Base-by-base conservation (phyloP, 768 basidiomycete genomes). In the Russula sp. region DNA sequence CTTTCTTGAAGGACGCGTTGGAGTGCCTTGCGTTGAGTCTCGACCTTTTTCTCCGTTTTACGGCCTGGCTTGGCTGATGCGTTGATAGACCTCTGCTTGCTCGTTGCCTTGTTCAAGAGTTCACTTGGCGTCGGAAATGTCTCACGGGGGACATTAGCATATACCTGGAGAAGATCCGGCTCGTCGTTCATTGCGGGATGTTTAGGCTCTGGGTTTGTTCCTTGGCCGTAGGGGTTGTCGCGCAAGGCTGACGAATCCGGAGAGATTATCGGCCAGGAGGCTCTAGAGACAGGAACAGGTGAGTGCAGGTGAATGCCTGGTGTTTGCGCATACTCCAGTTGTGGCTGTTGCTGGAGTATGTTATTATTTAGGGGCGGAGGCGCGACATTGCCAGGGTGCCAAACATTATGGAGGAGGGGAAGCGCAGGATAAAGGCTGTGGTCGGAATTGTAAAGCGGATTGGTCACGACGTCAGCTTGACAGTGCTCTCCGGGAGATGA, bases 91-190 rank as follows among this genome's bases (percentile, higher is more conserved):
- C 57, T 61, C n/a, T 68, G 57, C 44, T 56, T 58, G 48, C 68
- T 69, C 11, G 70, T 64, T 1, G 75, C 71, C 47, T 84, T 78
- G 34, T 75, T 74, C 55, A 88, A 78, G 35, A 88, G 75, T 67
- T 87, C 85, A 42, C 81, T 82, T 1, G 87, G 87, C 0, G 87
- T 88, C 1, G 81, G 86, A 67, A 88, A 86, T 18, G 67, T 68
- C 48, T 64, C 65, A 31, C 68, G 71, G 5, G 72, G 71, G 1
- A 66, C 69, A 39, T 68, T 66, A 27, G 66, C 66, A 60, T 67
- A 66, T 31, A 66, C 59, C 18, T 67, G 59, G 22, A 66, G 67
- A 62, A 66, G 60, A 51, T 66, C 59, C 1, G 61, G 67, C 18
- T 59, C 53, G 16, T 48, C 39, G 5, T 48, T 57, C 22, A 51